Evolutionary conservation across 257 asterid species (phyloP).

Genomic region (Gentiana straminea): DNA sequence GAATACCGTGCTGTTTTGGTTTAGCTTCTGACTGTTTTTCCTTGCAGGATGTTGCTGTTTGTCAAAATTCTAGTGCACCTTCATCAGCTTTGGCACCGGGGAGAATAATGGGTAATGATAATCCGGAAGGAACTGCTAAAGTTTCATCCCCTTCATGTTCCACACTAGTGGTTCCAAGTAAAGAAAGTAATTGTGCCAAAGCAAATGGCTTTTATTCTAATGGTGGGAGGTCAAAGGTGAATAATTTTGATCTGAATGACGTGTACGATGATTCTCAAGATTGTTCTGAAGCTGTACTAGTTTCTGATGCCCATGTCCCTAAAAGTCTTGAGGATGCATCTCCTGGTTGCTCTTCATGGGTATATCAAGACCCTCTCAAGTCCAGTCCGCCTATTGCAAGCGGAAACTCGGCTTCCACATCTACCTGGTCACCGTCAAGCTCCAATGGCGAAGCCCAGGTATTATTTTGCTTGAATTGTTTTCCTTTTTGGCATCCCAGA

Average conservation of each 20-base stretch:
- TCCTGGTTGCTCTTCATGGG: slow-evolving; percentile 34
- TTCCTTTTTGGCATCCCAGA: not conserved
- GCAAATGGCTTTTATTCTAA: slow-evolving; percentile 25
- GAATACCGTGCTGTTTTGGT: not conserved
- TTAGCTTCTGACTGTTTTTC: slow-evolving; percentile 14
- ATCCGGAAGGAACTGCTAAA: slow-evolving; percentile 25
- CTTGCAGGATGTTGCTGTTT: slow-evolving; percentile 23
- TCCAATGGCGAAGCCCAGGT: slow-evolving; percentile 95
- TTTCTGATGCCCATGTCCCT: slow-evolving; percentile 25
- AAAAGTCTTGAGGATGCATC: slow-evolving; percentile 27
- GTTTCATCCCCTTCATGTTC: slow-evolving; percentile 29
- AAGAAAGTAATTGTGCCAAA: slow-evolving; percentile 23
- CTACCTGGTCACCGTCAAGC: slow-evolving; percentile 51
- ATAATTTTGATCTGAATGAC: slow-evolving; percentile 63
- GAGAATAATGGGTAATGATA: slow-evolving; percentile 18
- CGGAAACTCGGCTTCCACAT: slow-evolving; percentile 54
- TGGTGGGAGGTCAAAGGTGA: slow-evolving; percentile 31
- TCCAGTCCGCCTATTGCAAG: slow-evolving; percentile 58
- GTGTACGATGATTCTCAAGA: slow-evolving; percentile 83
- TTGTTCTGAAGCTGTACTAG: slow-evolving; percentile 31
- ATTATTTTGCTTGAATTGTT: slow-evolving; percentile 2
- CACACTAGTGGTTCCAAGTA: slow-evolving; percentile 21
- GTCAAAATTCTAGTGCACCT: slow-evolving; percentile 16
- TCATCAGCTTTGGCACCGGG: slow-evolving; percentile 15
- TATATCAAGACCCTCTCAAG: slow-evolving; percentile 41